Conservation (phyloP, 179 eudicot genomes). For the Vitellaria paradoxa region DNA sequence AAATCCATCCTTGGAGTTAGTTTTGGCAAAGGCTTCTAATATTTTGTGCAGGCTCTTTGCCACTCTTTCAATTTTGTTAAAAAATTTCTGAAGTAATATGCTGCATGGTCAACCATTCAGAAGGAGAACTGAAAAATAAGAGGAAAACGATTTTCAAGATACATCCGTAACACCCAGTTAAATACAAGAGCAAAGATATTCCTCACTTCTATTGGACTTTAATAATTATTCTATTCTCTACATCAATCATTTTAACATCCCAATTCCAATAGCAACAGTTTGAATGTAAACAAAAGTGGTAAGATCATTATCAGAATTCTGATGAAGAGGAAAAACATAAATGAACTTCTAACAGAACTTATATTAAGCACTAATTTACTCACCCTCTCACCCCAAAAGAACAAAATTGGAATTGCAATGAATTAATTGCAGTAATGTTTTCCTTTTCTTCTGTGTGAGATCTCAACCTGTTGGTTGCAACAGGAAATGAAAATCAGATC, state of each 20-base stretch:
- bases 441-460: constrained; percentile 9
- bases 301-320: background rate
- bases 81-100: background rate
- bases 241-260: constrained; percentile 5
- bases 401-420: constrained; percentile 18
- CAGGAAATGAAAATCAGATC: constrained; percentile 73
- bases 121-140: background rate
- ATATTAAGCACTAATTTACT: constrained; percentile 21
- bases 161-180: background rate
- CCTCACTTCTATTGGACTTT: background rate
- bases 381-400: constrained; percentile 19
- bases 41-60: background rate
- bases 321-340: background rate
- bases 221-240: constrained; percentile 12
- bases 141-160: background rate
- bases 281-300: background rate
- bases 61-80: background rate
- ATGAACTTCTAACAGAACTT: constrained; percentile 8
- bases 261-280: constrained; percentile 2
- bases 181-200: background rate
- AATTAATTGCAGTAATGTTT: constrained; percentile 15
- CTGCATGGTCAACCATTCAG: background rate
- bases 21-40: background rate
- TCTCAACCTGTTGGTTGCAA: constrained; percentile 62
- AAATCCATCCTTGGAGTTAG: background rate